A percentile compares a stretch with the other conserved stretches of the same genome.
Conservation (phyloP, 768 basidiomycete genomes). For the Rhodocollybia butyracea region DNA sequence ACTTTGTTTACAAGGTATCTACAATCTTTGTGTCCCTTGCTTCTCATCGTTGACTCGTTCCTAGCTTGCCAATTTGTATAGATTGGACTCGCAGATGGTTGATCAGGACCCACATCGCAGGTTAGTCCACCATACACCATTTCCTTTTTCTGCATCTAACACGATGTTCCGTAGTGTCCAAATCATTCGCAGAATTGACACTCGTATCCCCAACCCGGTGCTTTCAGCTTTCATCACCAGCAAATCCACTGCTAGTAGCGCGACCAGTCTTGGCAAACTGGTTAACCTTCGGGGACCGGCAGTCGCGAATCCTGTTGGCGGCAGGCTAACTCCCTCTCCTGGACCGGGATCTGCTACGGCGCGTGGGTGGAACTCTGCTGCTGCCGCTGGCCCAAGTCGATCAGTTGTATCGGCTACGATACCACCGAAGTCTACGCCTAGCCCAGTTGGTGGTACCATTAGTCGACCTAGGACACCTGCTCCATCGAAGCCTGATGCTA, state of each 20-base stretch:
- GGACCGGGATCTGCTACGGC: not conserved
- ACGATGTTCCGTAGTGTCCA: constrained; percentile 54
- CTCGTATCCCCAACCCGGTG: constrained; percentile 69
- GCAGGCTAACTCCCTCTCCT: constrained; percentile 5
- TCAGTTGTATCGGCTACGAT: constrained; percentile 5
- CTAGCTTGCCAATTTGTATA: constrained; percentile 74
- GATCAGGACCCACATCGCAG: constrained; percentile 88
- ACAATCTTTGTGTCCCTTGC: not conserved
- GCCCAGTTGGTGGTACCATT: not conserved
- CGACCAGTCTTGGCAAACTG: constrained; percentile 52
- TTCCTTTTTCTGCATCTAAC: not conserved
- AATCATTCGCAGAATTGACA: constrained; percentile 78
- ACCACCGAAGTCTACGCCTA: not conserved
- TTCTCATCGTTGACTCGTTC: constrained; percentile 5
- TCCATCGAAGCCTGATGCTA: constrained; percentile 16
- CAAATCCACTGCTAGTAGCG: constrained; percentile 28
- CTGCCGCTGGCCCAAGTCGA: not conserved
- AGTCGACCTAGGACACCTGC: not conserved
- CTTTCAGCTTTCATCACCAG: constrained; percentile 49
- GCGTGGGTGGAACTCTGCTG: constrained; percentile 1
- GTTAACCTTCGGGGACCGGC: constrained; percentile 44
- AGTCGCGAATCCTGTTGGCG: not conserved
- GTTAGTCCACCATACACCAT: constrained; percentile 23
- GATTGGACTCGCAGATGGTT: constrained; percentile 82
- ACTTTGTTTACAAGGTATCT: constrained; percentile 78